These are phyloP conservation scores for Taphrina wiesneri DNA, from an alignment of 1,139 yeast species.

Conservation along the genomic window DNA sequence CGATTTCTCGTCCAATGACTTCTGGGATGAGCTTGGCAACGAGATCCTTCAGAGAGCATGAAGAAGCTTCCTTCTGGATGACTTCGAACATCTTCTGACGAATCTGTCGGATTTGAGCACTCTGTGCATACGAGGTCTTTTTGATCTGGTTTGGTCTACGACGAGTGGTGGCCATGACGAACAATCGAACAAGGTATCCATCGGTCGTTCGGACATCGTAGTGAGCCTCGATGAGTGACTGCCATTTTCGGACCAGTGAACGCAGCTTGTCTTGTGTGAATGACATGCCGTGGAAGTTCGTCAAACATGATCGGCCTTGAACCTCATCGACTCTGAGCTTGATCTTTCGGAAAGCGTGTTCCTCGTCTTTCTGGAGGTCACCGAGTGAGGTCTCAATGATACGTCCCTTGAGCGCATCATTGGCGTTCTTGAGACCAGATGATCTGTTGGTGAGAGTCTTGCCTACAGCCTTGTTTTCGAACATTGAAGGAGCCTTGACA, in stretches of 20 bases:
- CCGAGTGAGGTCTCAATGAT: constrained; percentile 83
- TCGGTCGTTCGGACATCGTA: constrained; percentile 90
- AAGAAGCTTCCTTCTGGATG: constrained; percentile 80
- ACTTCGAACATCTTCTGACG: constrained; percentile 86
- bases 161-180: constrained; percentile 91
- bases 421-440: constrained; percentile 89
- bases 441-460: constrained; percentile 92
- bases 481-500: constrained; percentile 93
- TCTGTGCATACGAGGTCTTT: constrained; percentile 89
- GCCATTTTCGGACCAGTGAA: constrained; percentile 92
- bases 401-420: constrained; percentile 89
- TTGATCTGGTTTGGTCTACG: constrained; percentile 85
- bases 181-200: constrained; percentile 84
- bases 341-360: constrained; percentile 86
- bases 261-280: constrained; percentile 88
- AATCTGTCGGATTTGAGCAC: constrained; percentile 81
- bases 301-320: constrained; percentile 86
- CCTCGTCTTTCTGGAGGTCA: constrained; percentile 89
- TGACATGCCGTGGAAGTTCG: constrained; percentile 95
- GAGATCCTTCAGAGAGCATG: constrained; percentile 82
- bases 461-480: constrained; percentile 91
- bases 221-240: constrained; percentile 85
- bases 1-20: constrained; percentile 87
- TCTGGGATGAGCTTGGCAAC: constrained; percentile 87
- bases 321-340: constrained; percentile 90